Base-by-base conservation (phyloP, 768 basidiomycete genomes). In the Saitozyma sp. region DNA sequence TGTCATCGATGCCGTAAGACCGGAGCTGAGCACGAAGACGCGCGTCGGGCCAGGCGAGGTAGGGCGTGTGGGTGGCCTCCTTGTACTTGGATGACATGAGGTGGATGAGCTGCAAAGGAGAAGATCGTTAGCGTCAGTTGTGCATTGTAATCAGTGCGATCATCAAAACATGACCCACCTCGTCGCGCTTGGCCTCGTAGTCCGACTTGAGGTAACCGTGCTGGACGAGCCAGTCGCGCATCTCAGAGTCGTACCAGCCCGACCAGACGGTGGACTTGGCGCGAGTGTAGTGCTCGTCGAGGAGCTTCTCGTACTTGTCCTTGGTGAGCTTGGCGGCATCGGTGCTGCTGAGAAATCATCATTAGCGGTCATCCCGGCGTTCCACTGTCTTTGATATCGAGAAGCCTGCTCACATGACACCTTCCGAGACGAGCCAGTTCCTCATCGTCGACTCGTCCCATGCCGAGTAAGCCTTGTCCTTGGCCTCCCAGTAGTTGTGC, bases 21-120 rank as follows among this genome's bases (percentile, higher is more conserved):
- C 92, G 85, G 17, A 97, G 84, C 80, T 90, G 96, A 1, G 89
- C 92, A 51, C 93, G 88, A 37, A 98, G 86, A 40, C 94, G 85
- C 3, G 93, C 90, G 73, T 97, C 94, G 11, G 91, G 90, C 95
- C 95, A 98, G 9, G 85, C 84, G 54, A 94, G 82, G 80, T 95
- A 96, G 2, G 76, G 76, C n/a, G 86, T 81, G 2, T 87, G 83
- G 1, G 84, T 83, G 54, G 77, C 75, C 56, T 87, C 85, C 58
- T 82, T 82, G 71, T 86, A 87, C 75, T 86, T 90, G 67, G n/a
- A 41, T 38, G 68, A 69, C 65, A 92, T 89, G 57, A 89, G 68
- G 70, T 85, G 84, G 60, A 91, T 80, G 10, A 92, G 83, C 62
- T 71, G 56, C 11, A 49, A 49, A 29, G 29, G 5, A 29, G 29